Base-by-base conservation (phyloP, 2,329 filamentous ascomycete genomes). In the Colletotrichum salicis region DNA sequence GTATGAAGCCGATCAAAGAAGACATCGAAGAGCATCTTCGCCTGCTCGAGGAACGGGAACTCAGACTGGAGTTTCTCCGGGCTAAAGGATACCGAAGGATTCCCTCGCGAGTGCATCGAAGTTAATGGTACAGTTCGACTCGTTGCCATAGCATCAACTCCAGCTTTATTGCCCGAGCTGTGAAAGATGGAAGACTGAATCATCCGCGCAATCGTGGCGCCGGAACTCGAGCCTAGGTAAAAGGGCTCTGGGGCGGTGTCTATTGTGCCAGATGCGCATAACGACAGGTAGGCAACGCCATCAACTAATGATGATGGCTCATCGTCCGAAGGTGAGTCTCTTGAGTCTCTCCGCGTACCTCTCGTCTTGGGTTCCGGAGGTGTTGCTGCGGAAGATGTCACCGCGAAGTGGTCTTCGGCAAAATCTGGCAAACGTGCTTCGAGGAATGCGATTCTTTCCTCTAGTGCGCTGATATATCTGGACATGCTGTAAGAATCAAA, bases 401-500 rank as follows among this genome's bases (percentile, higher is more conserved):
- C 10, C 1, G 62, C n/a, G 29, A 77, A 77, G n/a, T 79, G 77
- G 48, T 79, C 77, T 37, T 78, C 72, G 0, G 74, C 76, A 62
- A 76, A 76, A 4, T 74, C 77, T 1, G 77, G 77, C 57, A 79
- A 64, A 1, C 75, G 71, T 0, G 77, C 76, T 48, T 79, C 77
- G 4, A 79, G 74, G 6, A 79, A 79, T 1, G 77, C 77, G 22
- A 79, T 79, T 0, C 77, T 74, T 65, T 79, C 77, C 37, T 79
- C 77, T 6, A 79, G 63, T 1, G 75, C 77, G 6, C 71, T 76
- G 73, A 78, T 78, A 65, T 78, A 78, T 19, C 76, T 77, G 37
- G 10, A 41, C 8, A 12, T 12, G 19, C 15, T n/a, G 22, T 64
- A 12, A 65, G 33, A 41, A 19, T 7, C 19, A 51, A 15, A 15